Percentiles rank a stretch among this genome's conserved stretches.
phyloP scores from a whole-genome alignment of 495 filamentous ascomycete genomes.

The Aspergillus mulundensis region DNA sequence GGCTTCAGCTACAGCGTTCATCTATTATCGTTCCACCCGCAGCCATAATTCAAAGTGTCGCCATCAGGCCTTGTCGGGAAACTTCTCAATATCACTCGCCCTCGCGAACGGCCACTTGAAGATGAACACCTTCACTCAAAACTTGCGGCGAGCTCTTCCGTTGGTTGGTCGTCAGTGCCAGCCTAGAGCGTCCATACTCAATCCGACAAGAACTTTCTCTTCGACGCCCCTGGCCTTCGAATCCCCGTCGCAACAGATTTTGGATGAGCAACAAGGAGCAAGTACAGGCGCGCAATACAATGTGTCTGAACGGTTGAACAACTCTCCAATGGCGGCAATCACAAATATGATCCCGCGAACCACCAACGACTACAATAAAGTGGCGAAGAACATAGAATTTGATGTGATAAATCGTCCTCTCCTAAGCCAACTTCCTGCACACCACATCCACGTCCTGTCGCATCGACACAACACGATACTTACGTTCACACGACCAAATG shows the following conservation, averaged over 20 bases:
- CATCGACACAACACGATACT: slow-evolving; percentile 92
- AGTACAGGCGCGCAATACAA: slow-evolving; percentile 25
- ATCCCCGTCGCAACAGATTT: slow-evolving; percentile 13
- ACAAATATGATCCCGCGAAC: slow-evolving; percentile 31
- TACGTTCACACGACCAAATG: slow-evolving; percentile 77
- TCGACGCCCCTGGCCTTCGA: slow-evolving; percentile 20
- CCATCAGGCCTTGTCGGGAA: background rate
- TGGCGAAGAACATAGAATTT: slow-evolving; percentile 36
- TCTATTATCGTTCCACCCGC: background rate
- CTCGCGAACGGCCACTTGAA: slow-evolving; percentile 12
- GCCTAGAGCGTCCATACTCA: slow-evolving; percentile 14
- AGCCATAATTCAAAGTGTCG: background rate
- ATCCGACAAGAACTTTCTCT: slow-evolving; percentile 27
- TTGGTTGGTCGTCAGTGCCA: slow-evolving; percentile 32
- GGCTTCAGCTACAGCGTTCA: background rate
- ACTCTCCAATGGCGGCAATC: slow-evolving; percentile 31
- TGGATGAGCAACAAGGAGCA: slow-evolving; percentile 28
- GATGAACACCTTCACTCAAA: slow-evolving; percentile 38
- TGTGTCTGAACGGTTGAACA: slow-evolving; percentile 9
- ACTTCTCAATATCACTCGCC: background rate
- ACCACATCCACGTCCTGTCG: slow-evolving; percentile 82
- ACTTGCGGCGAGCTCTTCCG: slow-evolving; percentile 33
- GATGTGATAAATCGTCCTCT: slow-evolving; percentile 38
- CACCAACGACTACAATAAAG: slow-evolving; percentile 22
- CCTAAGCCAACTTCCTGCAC: slow-evolving; percentile 47